phyloP scores from a whole-genome alignment of 495 filamentous ascomycete genomes.

The Aspergillus bridgeri region DNA sequence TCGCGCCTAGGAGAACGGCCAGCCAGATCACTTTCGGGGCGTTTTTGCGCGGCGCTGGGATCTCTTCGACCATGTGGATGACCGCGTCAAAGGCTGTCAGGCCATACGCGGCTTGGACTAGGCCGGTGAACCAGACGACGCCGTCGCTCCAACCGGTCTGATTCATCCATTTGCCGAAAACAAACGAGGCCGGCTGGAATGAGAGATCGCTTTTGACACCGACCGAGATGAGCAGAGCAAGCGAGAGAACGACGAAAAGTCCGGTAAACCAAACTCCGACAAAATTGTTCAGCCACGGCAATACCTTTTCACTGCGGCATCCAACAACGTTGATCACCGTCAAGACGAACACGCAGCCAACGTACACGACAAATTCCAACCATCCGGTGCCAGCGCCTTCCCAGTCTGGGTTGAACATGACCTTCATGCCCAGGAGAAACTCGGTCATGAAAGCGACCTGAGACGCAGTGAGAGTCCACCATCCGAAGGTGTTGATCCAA shows the following conservation, averaged over 20 bases:
- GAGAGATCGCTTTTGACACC: constrained; percentile 32
- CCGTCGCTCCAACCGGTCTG: constrained; percentile 61
- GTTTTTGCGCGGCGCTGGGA: constrained; percentile 40
- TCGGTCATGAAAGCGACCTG: constrained; percentile 48
- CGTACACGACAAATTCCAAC: constrained; percentile 45
- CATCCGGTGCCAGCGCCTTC: constrained; percentile 35
- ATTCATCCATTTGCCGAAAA: constrained; percentile 58
- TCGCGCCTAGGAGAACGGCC: constrained; percentile 45
- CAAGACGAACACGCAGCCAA: constrained; percentile 36
- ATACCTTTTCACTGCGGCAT: constrained; percentile 42
- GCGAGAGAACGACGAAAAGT: constrained; percentile 41
- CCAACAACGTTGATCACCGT: constrained; percentile 43
- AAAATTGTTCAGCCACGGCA: constrained; percentile 48
- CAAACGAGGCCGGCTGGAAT: constrained; percentile 46
- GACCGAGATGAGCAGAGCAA: constrained; percentile 44
- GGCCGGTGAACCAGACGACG: constrained; percentile 59
- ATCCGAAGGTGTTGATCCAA: constrained; percentile 49
- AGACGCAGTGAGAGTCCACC: constrained; percentile 46
- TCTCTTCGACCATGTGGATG: constrained; percentile 58
- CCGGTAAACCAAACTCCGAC: constrained; percentile 46
- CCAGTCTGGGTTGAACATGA: constrained; percentile 40
- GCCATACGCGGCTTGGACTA: constrained; percentile 59
- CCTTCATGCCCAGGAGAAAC: constrained; percentile 45
- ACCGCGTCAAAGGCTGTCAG: constrained; percentile 63
- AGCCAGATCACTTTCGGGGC: constrained; percentile 42